Conservation (phyloP, 768 basidiomycete genomes). For the Tulasnella sp. region DNA sequence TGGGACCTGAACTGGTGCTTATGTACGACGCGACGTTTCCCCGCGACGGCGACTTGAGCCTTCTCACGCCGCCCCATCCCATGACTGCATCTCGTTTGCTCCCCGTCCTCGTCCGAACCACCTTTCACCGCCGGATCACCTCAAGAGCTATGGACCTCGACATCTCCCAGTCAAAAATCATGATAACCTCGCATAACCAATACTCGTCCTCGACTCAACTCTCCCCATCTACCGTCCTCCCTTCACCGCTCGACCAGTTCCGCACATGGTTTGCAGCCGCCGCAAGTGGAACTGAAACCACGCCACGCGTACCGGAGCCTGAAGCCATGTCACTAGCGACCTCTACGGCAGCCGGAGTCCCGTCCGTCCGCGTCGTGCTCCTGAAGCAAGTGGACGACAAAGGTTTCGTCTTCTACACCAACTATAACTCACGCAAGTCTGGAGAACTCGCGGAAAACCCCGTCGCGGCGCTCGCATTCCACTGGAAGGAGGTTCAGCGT, state of each 20-base stretch:
- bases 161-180: slow-evolving; percentile 15
- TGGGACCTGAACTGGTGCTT: background rate
- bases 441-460: slow-evolving; percentile 66
- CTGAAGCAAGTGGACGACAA: slow-evolving; percentile 79
- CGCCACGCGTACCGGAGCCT: slow-evolving; percentile 24
- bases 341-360: slow-evolving; percentile 56
- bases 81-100: background rate
- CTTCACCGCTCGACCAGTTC: slow-evolving; percentile 77
- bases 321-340: slow-evolving; percentile 87
- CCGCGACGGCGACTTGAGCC: background rate
- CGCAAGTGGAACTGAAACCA: slow-evolving; percentile 31
- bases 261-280: slow-evolving; percentile 72
- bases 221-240: slow-evolving; percentile 45
- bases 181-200: slow-evolving; percentile 61
- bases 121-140: background rate
- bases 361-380: slow-evolving; percentile 80
- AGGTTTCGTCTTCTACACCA: slow-evolving; percentile 96
- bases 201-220: slow-evolving; percentile 59
- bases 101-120: background rate
- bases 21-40: background rate
- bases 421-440: slow-evolving; percentile 91
- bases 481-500: slow-evolving; percentile 77
- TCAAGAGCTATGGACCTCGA: background rate
- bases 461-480: slow-evolving; percentile 72
- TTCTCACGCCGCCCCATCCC: background rate